Conservation (phyloP, 2,329 filamentous ascomycete species). For the Neurospora sp. region DNA sequence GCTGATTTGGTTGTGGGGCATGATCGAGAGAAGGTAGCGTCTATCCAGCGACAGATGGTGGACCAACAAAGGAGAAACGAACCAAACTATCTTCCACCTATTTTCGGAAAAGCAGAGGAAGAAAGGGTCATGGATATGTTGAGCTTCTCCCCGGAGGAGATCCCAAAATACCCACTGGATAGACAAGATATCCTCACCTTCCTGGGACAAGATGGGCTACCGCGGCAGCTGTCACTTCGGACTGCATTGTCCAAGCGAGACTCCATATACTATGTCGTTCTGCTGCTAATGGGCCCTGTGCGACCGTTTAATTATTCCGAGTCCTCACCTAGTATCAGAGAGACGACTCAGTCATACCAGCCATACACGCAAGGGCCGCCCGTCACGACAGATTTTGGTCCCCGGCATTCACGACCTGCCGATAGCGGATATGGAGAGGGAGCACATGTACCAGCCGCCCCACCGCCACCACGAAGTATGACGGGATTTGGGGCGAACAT, state of each 20-base stretch:
- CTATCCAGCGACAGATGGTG: slow-evolving; percentile 37
- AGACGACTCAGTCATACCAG: slow-evolving; percentile 33
- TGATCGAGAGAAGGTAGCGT: slow-evolving; percentile 43
- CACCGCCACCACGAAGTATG: slow-evolving; percentile 23
- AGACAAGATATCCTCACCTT: slow-evolving; percentile 48
- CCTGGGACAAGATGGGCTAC: slow-evolving; percentile 39
- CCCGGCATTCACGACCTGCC: slow-evolving; percentile 29
- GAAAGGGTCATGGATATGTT: slow-evolving; percentile 45
- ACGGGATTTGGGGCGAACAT: slow-evolving; percentile 32
- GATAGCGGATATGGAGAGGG: slow-evolving; percentile 20
- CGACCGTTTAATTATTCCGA: slow-evolving; percentile 33
- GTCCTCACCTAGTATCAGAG: slow-evolving; percentile 34
- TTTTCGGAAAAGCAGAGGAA: slow-evolving; percentile 44
- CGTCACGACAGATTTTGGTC: slow-evolving; percentile 37
- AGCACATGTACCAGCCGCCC: slow-evolving; percentile 15
- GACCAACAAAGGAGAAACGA: slow-evolving; percentile 48
- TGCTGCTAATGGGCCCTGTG: slow-evolving; percentile 31
- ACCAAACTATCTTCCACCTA: slow-evolving; percentile 54
- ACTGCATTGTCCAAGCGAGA: slow-evolving; percentile 50
- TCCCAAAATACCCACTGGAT: slow-evolving; percentile 41
- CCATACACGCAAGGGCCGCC: slow-evolving; percentile 35
- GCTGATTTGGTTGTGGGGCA: slow-evolving; percentile 40
- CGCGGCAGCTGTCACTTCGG: slow-evolving; percentile 38
- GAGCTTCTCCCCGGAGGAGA: slow-evolving; percentile 42
- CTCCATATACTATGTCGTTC: slow-evolving; percentile 52